Evolutionary conservation across 805 yeast genomes (phyloP).

Genomic region (Ogataea pilisensis): DNA sequence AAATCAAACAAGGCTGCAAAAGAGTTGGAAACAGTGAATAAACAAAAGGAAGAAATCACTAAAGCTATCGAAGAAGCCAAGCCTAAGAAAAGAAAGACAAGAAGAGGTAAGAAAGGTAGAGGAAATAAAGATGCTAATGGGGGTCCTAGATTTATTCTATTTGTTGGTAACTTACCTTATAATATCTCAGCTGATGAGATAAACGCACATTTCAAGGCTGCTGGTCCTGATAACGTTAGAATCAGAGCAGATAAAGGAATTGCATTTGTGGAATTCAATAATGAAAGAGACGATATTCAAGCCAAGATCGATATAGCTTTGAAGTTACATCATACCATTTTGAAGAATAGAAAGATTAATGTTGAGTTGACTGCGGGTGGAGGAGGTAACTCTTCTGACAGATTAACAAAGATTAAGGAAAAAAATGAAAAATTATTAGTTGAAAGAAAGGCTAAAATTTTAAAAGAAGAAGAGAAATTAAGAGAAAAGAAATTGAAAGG

Average conservation of each 20-base stretch:
- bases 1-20: slow-evolving; percentile 34
- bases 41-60: slow-evolving; percentile 17
- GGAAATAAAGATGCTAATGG: slow-evolving; percentile 33
- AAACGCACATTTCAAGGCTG: slow-evolving; percentile 64
- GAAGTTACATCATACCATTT: slow-evolving; percentile 70
- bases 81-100: slow-evolving; percentile 64
- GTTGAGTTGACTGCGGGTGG: slow-evolving; percentile 98
- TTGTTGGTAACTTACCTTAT: slow-evolving; percentile 88
- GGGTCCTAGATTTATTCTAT: slow-evolving; percentile 71
- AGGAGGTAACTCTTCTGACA: slow-evolving; percentile 78
- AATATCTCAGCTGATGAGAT: slow-evolving; percentile 60
- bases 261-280: slow-evolving; percentile 82
- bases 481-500: slow-evolving; percentile 28
- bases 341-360: slow-evolving; percentile 76
- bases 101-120: slow-evolving; percentile 73
- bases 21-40: slow-evolving; percentile 29
- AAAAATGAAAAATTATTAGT: slow-evolving; percentile 74
- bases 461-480: slow-evolving; percentile 40
- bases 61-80: slow-evolving; percentile 27
- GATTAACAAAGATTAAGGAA: slow-evolving; percentile 65
- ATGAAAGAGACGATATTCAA: slow-evolving; percentile 57
- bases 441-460: slow-evolving; percentile 60
- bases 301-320: slow-evolving; percentile 81
- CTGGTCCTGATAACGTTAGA: slow-evolving; percentile 72
- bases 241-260: slow-evolving; percentile 83